Percentiles rank a stretch among this genome's conserved stretches.
Conservation (phyloP, 2,329 filamentous ascomycete genomes). For the Trichoderma asperellum region DNA sequence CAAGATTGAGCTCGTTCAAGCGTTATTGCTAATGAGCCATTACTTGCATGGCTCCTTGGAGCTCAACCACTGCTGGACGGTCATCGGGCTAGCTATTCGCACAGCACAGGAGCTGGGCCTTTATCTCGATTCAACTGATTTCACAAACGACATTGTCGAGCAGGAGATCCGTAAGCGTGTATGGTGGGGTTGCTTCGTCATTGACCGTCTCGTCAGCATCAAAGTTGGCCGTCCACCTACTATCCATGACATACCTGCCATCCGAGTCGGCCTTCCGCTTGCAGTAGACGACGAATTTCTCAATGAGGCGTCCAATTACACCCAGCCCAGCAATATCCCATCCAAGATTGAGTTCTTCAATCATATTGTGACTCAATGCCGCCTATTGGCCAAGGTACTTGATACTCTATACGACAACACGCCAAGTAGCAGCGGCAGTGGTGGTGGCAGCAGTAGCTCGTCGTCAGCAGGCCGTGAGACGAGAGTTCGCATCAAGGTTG, state of each 20-base stretch:
- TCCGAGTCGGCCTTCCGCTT: conserved; percentile 11
- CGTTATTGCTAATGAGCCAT: conserved; percentile 19
- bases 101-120: conserved; percentile 21
- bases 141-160: conserved; percentile 12
- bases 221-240: conserved; percentile 22
- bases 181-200: conserved; percentile 25
- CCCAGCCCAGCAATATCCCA: conserved; percentile 14
- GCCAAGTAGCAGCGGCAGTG: conserved; percentile 14
- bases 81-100: conserved; percentile 18
- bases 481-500: conserved; percentile 12
- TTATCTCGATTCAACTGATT: conserved; percentile 17
- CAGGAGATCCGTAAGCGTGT: conserved; percentile 26
- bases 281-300: conserved; percentile 20
- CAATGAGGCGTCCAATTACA: conserved; percentile 14
- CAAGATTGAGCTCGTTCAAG: conserved; percentile 22
- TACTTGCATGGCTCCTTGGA: conserved; percentile 22
- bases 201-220: conserved; percentile 24
- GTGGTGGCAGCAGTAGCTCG: conserved; percentile 5
- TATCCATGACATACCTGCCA: conserved; percentile 17
- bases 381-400: conserved; percentile 16
- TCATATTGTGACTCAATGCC: conserved; percentile 23
- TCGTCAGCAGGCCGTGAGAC: conserved; percentile 9
- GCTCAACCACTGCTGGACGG: conserved; percentile 23
- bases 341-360: conserved; percentile 21
- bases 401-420: conserved; percentile 24